phyloP scores from a whole-genome alignment of 108 stramenopile species.

The Epipyxis sp. region DNA sequence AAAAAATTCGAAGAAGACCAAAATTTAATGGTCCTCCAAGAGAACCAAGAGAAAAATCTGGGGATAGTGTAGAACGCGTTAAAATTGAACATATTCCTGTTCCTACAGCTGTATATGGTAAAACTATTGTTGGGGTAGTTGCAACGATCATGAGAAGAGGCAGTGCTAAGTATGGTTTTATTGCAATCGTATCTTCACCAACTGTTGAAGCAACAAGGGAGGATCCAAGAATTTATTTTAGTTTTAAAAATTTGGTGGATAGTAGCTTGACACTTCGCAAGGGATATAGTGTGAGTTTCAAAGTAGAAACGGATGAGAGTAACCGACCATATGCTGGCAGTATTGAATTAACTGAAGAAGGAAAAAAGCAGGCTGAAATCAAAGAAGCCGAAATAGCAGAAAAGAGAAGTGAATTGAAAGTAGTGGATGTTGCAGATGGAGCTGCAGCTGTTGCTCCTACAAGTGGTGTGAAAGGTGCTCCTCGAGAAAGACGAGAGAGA shows the following conservation, averaged over 20 bases:
- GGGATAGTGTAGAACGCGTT: too few species aligned
- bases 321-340: not conserved
- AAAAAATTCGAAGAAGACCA: too few species aligned
- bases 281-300: not conserved
- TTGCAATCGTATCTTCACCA: not conserved
- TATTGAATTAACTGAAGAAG: not conserved
- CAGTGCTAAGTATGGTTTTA: conserved; percentile 9
- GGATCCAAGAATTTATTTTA: conserved; percentile 6
- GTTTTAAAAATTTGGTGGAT: not conserved
- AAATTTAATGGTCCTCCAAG: too few species aligned
- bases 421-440: not conserved
- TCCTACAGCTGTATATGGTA: not conserved
- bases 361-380: not conserved
- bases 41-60: too few species aligned
- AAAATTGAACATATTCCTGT: too few species aligned
- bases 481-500: not conserved
- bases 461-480: not conserved
- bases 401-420: not conserved
- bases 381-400: not conserved
- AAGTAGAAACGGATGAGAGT: not conserved
- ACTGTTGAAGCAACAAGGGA: too few species aligned
- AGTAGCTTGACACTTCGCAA: not conserved
- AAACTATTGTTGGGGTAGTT: not conserved
- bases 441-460: not conserved
- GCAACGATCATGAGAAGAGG: not conserved